Evolutionary conservation across 1,284 basidiomycete species (phyloP).

Genomic region (Violaceomyces palustris): DNA sequence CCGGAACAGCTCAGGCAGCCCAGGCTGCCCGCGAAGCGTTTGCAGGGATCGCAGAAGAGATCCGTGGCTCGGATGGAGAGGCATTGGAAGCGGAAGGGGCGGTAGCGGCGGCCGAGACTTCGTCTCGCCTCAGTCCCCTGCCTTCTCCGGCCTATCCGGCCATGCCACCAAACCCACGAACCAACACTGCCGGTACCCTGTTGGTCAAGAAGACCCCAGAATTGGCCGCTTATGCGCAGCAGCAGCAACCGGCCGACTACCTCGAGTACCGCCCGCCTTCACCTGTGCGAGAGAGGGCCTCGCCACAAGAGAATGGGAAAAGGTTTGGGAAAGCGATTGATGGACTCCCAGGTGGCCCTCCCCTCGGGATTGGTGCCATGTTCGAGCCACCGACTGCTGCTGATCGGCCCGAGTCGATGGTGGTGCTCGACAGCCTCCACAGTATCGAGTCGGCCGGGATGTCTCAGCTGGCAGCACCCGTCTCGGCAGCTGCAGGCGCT

Average conservation of each 20-base stretch:
- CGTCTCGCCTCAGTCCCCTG: not conserved
- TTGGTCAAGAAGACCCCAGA: slow-evolving; percentile 35
- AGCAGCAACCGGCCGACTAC: slow-evolving; percentile 22
- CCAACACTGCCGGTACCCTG: slow-evolving; percentile 39
- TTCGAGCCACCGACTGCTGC: slow-evolving; percentile 17
- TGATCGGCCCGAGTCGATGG: slow-evolving; percentile 38
- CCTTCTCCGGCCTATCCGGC: slow-evolving; percentile 7
- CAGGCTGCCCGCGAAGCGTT: slow-evolving; percentile 18
- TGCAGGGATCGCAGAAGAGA: slow-evolving; percentile 32
- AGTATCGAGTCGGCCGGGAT: slow-evolving; percentile 24
- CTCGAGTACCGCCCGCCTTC: slow-evolving; percentile 27
- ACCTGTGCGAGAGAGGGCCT: slow-evolving; percentile 4
- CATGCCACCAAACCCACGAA: slow-evolving; percentile 21
- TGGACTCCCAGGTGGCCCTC: slow-evolving; percentile 25
- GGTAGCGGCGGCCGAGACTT: not conserved
- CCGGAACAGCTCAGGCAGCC: not conserved
- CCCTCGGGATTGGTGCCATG: slow-evolving; percentile 27
- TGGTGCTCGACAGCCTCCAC: slow-evolving; percentile 27
- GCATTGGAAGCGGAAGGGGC: slow-evolving; percentile 15
- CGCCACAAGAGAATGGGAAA: too few species aligned
- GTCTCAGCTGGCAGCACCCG: slow-evolving; percentile 10
- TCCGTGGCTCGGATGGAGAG: slow-evolving; percentile 3
- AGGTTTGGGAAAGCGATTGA: slow-evolving; percentile 42
- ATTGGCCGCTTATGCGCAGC: slow-evolving; percentile 5
- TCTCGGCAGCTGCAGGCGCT: slow-evolving; percentile 7